Conservation (phyloP, 2,329 filamentous ascomycete species). For the Penicillium sumatraense region DNA sequence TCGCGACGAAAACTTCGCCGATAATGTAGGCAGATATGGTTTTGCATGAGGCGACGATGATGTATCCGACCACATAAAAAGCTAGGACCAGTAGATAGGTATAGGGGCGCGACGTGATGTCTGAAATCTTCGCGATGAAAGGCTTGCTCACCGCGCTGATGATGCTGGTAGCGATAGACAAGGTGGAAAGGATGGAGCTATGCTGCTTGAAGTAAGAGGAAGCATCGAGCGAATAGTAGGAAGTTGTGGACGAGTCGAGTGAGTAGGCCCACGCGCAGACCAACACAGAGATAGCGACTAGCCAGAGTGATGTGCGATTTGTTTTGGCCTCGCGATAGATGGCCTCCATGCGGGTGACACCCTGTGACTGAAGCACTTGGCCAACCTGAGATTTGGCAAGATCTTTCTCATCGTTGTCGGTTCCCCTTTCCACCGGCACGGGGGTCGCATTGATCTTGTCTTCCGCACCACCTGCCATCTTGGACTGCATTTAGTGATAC, state of each 20-base stretch:
- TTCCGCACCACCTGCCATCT: background rate
- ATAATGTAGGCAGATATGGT: slow-evolving; percentile 4
- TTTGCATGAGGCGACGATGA: slow-evolving; percentile 2
- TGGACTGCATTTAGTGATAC: background rate
- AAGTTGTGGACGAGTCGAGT: slow-evolving; percentile 13
- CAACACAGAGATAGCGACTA: slow-evolving; percentile 5
- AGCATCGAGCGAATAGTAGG: slow-evolving; percentile 13
- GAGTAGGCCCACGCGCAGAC: slow-evolving; percentile 10
- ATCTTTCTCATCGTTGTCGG: background rate
- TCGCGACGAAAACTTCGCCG: slow-evolving; percentile 5
- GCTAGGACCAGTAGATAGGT: slow-evolving; percentile 7
- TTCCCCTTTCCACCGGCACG: background rate
- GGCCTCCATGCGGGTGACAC: slow-evolving; percentile 12
- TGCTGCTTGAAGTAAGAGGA: slow-evolving; percentile 12
- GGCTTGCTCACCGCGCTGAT: slow-evolving; percentile 16
- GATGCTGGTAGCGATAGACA: slow-evolving; percentile 12
- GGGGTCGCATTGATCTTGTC: background rate
- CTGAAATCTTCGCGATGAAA: slow-evolving; percentile 15
- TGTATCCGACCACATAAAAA: slow-evolving; percentile 3
- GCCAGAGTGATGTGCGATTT: slow-evolving; percentile 10
- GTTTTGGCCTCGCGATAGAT: slow-evolving; percentile 13
- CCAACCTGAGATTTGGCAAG: background rate
- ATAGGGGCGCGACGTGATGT: slow-evolving; percentile 12
- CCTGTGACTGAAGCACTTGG: slow-evolving; percentile 5
- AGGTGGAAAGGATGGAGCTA: slow-evolving; percentile 8